Evolutionary conservation across 1,139 yeast species (phyloP).

Genomic region (Debaryomycetaceae sp.): DNA sequence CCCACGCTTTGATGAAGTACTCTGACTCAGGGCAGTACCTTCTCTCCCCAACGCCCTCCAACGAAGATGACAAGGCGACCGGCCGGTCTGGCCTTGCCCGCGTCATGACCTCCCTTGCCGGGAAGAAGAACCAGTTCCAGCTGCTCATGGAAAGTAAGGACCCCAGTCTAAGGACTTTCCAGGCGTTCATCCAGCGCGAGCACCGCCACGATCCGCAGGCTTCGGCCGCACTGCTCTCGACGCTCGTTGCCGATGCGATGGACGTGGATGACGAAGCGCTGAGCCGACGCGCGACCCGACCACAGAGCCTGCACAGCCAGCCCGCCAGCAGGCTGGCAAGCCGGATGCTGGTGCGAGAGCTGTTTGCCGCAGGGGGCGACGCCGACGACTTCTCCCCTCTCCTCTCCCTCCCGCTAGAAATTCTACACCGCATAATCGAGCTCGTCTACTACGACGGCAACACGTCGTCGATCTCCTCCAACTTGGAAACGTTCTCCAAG

Average conservation of each 20-base stretch:
- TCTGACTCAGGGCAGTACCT: conserved; percentile 9
- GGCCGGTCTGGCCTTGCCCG: conserved; percentile 5
- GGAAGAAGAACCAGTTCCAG: no score
- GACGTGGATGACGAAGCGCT: no score
- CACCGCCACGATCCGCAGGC: no score
- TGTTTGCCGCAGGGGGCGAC: conserved; percentile 4
- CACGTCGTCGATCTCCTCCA: conserved; percentile 36
- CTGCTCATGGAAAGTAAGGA: not conserved
- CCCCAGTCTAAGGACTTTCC: not conserved
- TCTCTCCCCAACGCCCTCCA: conserved; percentile 8
- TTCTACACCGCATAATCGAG: conserved; percentile 40
- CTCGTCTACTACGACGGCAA: conserved; percentile 40
- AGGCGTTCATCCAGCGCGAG: not conserved
- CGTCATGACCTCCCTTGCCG: conserved; percentile 8
- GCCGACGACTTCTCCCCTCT: conserved; percentile 20
- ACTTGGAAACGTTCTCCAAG: conserved; percentile 39
- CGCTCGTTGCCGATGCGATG: no score
- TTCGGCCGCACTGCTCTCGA: no score
- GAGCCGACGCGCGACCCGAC: no score
- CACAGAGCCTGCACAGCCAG: no score
- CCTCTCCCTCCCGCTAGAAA: conserved; percentile 39
- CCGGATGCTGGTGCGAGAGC: no score
- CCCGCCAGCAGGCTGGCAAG: no score
- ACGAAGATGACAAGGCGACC: conserved; percentile 6
- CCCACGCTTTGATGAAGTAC: conserved; percentile 8